Evolutionary conservation across 2,329 filamentous ascomycete species (phyloP).

Genomic region (Neospermospora avenae): DNA sequence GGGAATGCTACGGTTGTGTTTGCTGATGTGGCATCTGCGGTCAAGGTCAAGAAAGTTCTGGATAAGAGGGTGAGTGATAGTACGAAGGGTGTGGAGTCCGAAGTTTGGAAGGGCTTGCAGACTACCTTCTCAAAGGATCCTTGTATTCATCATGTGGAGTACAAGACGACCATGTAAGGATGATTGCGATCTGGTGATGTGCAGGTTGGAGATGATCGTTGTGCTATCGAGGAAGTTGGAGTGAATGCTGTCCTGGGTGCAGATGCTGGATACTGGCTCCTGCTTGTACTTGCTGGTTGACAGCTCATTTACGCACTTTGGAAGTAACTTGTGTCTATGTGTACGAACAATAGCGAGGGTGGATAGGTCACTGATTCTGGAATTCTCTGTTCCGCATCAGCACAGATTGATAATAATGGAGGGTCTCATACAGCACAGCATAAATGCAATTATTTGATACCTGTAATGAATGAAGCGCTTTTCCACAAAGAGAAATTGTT

Average conservation of each 20-base stretch:
- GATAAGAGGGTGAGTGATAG: constrained; percentile 20
- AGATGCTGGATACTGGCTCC: background rate
- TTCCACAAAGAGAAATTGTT: background rate
- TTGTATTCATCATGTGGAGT: constrained; percentile 22
- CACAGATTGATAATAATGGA: background rate
- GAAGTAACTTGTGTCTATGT: background rate
- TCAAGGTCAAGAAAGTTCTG: constrained; percentile 29
- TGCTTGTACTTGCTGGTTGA: background rate
- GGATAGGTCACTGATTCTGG: background rate
- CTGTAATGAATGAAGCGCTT: background rate
- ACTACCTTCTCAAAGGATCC: constrained; percentile 32
- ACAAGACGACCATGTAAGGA: constrained; percentile 18
- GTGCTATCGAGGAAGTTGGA: background rate
- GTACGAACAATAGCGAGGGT: background rate
- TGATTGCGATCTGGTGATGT: background rate
- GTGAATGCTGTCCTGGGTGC: background rate
- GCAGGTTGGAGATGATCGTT: background rate
- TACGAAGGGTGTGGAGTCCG: constrained; percentile 5
- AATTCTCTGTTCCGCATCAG: background rate
- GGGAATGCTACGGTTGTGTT: constrained; percentile 35
- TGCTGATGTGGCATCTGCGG: constrained; percentile 27
- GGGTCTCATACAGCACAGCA: background rate
- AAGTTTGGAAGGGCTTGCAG: constrained; percentile 24
- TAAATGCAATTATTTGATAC: background rate
- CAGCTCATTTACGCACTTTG: background rate